Base-by-base conservation (phyloP, 2,329 filamentous ascomycete species). In the Fusarium torulosum region DNA sequence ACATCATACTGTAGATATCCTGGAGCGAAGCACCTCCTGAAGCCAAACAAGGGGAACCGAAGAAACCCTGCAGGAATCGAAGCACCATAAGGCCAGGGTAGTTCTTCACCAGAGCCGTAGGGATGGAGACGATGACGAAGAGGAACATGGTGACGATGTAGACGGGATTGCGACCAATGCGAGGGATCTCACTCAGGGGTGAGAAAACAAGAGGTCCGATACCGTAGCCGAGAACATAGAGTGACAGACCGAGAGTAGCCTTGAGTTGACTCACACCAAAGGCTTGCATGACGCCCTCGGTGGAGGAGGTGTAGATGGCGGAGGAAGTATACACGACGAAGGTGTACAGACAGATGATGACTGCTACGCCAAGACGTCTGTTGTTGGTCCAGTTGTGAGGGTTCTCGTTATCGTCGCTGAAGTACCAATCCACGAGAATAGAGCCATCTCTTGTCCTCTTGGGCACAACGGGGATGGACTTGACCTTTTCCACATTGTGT, bases 91-190 rank as follows among this genome's bases (percentile, higher is more conserved):
- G 80, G 0, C 88, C 88, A 0, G 86, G 79, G 52, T 88, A 90
- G 78, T 88, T 90, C 43, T 85, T 77, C 5, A 87, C 87, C 0
- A 92, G 75, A 0, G 88, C 87, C 0, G 89, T 86, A 0, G 90
- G 89, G 17, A 92, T 83, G 7, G 85, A 87, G 13, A 93, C 76
- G 62, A 92, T 83, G 47, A 90, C 86, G 74, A 92, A 93, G 27
- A 92, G 79, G 59, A 85, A 85, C 79, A 92, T 90, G 11, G 89
- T 90, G 67, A 86, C 75, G 35, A 91, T 85, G 76, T 93, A 93
- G 7, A 90, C 85, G 1, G 87, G 86, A 70, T 89, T 92, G 8
- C 90, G 83, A 4, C 91, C 90, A 50, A 92, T 84, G 44, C 83
- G 74, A 0, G 90, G 88, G 21, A 92, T 86, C 77, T 93, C 90